Base-by-base conservation (phyloP, 2,329 filamentous ascomycete genomes). In the Ilyonectria sp. region DNA sequence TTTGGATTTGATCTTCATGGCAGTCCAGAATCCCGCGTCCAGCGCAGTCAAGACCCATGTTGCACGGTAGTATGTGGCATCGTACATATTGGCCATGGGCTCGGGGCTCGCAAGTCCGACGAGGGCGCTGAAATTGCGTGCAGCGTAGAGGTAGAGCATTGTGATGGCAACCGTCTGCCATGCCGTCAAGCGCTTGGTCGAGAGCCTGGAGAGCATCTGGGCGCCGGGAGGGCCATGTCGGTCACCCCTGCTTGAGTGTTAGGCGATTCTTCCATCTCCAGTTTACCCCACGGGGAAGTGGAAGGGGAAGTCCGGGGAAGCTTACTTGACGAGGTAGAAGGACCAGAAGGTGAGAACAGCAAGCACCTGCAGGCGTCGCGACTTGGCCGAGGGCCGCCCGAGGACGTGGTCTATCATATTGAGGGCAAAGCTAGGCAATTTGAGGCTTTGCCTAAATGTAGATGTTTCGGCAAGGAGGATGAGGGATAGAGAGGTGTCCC, bases 1-100 rank as follows among this genome's bases (percentile, higher is more conserved):
- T 75, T 93, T 94, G 59, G 79, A 79, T 54, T 89, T 89, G 70
- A 99, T 95, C 75, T 91, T 92, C 96, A 99, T 99, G 37, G 96
- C 96, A 0, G 94, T 97, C 96, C 96, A 99, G 81, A 98, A 99
- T 1, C 96, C 96, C 6, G 96, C 96, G 76, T 99, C 96, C 68
- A 99, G 83, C 0, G 94, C 96, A 0, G 96, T 99, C 60, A 96
- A 91, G 17, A 98, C 90, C 96, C 96, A 99, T 78, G 96, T 99
- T 62, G 96, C 96, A 55, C 96, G 92, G 80, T 97, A 99, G 83
- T 97, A 99, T 31, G 93, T 91, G 58, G 94, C 87, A 61, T 93
- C 94, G 83, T 99, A 99, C 79, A 98, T 92, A 77, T 97, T 97
- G 33, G 95, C 93, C 77, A 99, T 87, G 21, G 96, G 96, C 76